Evolutionary conservation across 768 basidiomycete species (phyloP).

Genomic region (Lentinula boryana): DNA sequence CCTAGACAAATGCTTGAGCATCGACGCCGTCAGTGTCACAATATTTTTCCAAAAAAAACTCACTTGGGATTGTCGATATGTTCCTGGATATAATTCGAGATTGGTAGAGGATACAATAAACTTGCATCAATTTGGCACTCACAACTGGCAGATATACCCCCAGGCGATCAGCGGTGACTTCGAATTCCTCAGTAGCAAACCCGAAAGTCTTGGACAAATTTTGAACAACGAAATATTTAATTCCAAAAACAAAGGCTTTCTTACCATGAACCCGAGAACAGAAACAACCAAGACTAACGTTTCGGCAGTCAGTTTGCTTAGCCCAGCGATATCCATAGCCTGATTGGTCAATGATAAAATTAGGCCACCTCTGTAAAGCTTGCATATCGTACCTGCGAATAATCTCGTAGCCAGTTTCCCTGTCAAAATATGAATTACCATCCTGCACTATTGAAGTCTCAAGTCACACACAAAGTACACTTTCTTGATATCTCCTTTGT

Average conservation of each 20-base stretch:
- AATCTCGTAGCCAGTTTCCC: conserved; percentile 71
- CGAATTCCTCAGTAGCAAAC: conserved; percentile 60
- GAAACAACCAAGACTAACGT: conserved; percentile 57
- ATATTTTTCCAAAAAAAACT: conserved; percentile 1
- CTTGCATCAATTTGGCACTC: conserved; percentile 14
- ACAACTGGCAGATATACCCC: conserved; percentile 73
- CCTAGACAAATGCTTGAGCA: conserved; percentile 22
- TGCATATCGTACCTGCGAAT: conserved; percentile 42
- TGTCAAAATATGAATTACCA: conserved; percentile 11
- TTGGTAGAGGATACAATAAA: background rate
- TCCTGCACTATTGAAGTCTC: background rate
- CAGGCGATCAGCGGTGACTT: conserved; percentile 67
- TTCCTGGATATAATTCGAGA: conserved; percentile 31
- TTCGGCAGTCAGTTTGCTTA: conserved; percentile 59
- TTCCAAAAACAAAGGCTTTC: background rate
- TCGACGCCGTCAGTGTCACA: background rate
- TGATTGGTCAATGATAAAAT: conserved; percentile 14
- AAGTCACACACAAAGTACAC: conserved; percentile 50
- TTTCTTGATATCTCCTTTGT: conserved; percentile 58
- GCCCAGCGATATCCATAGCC: conserved; percentile 69
- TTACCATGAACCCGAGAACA: conserved; percentile 53
- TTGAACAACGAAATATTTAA: background rate
- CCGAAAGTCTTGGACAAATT: conserved; percentile 43
- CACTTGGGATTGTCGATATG: conserved; percentile 79
- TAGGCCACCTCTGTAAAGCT: background rate